Evolutionary conservation across 768 basidiomycete species (phyloP).

Genomic region (Pilatotrama ljubarskyi): DNA sequence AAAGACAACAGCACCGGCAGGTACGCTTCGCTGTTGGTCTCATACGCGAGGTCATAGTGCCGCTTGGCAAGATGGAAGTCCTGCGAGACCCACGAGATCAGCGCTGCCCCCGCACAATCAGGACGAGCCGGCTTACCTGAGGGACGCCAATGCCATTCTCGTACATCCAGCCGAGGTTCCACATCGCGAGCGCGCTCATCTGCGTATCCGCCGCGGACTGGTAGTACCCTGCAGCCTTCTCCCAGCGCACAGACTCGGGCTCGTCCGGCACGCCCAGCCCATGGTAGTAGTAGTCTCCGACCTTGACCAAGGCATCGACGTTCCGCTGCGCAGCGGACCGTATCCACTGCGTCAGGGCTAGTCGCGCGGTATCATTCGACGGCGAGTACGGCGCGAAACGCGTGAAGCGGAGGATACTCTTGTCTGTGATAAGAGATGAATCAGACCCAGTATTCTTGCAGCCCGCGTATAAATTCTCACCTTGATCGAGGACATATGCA

Average conservation of each 20-base stretch:
- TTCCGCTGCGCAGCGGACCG: constrained; percentile 93
- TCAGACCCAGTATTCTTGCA: constrained; percentile 27
- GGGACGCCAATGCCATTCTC: constrained; percentile 93
- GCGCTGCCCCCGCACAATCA: background rate
- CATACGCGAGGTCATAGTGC: constrained; percentile 87
- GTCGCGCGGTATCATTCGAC: constrained; percentile 78
- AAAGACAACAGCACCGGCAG: constrained; percentile 85
- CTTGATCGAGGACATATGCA: constrained; percentile 90
- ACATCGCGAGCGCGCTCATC: constrained; percentile 91
- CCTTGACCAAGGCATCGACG: constrained; percentile 96
- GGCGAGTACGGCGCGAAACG: constrained; percentile 69
- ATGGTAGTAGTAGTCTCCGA: constrained; percentile 96
- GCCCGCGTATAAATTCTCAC: constrained; percentile 39
- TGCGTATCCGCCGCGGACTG: constrained; percentile 94
- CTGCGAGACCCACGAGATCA: constrained; percentile 36
- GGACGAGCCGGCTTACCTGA: constrained; percentile 53
- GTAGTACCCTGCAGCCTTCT: constrained; percentile 93
- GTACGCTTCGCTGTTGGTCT: constrained; percentile 87
- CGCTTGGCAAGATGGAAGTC: constrained; percentile 97
- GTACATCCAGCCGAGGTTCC: constrained; percentile 99
- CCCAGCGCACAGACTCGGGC: constrained; percentile 63
- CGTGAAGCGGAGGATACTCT: constrained; percentile 65
- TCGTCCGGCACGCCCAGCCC: constrained; percentile 79
- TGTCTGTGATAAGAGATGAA: constrained; percentile 53
- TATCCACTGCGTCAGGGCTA: constrained; percentile 92